Evolutionary conservation across 805 yeast genomes (phyloP).

Genomic region (Candida mattraensis): DNA sequence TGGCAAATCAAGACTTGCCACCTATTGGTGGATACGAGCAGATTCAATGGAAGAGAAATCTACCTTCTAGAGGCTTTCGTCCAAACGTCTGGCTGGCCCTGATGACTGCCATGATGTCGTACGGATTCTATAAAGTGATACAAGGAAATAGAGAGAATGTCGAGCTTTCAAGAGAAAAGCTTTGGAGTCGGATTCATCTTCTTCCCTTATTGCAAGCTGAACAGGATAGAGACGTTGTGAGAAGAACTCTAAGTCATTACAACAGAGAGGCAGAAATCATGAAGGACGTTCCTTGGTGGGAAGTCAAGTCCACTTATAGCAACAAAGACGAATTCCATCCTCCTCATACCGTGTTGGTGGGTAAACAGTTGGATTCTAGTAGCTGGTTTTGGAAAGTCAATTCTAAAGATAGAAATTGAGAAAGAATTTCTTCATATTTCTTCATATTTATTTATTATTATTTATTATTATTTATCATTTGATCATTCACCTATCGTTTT

Average conservation of each 20-base stretch:
- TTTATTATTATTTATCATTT: constrained; percentile 10
- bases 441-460: constrained; percentile 10
- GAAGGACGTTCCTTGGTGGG: constrained; percentile 64
- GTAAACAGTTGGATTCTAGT: constrained; percentile 36
- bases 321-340: constrained; percentile 37
- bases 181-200: constrained; percentile 73
- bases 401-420: constrained; percentile 31
- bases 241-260: constrained; percentile 65
- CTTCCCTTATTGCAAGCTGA: constrained; percentile 79
- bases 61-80: constrained; percentile 83
- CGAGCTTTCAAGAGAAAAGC: constrained; percentile 72
- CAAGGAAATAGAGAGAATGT: constrained; percentile 72
- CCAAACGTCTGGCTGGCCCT: constrained; percentile 71
- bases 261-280: constrained; percentile 69
- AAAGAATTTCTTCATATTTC: neutral
- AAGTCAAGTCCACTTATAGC: constrained; percentile 43
- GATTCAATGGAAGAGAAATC: constrained; percentile 84
- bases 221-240: constrained; percentile 72
- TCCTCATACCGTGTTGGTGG: constrained; percentile 36
- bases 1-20: constrained; percentile 68
- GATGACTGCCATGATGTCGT: constrained; percentile 60
- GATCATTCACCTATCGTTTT: too few species aligned
- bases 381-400: constrained; percentile 30
- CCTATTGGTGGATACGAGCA: constrained; percentile 85
- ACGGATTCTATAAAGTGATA: constrained; percentile 68